These are phyloP conservation scores for Xylaria sp. DNA, from an alignment of 495 filamentous ascomycete species.

Conservation along the genomic window DNA sequence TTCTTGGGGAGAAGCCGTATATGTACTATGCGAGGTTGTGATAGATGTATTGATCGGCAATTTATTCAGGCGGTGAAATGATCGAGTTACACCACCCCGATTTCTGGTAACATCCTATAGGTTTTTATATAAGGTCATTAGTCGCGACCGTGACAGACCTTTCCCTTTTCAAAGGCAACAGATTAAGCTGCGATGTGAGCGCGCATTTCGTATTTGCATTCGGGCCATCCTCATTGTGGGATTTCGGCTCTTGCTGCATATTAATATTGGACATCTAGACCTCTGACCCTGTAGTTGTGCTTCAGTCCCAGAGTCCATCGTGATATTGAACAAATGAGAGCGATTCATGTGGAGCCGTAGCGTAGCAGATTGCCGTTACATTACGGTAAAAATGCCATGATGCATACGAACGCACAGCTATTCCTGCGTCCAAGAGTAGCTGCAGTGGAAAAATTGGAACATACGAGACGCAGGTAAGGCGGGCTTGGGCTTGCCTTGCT, in stretches of 20 bases:
- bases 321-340: slow-evolving; percentile 10
- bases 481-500: slow-evolving; percentile 7
- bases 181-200: background rate
- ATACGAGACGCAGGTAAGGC: background rate
- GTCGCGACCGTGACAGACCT: background rate
- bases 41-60: background rate
- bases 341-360: background rate
- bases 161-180: background rate
- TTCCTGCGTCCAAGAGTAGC: background rate
- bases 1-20: background rate
- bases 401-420: slow-evolving; percentile 10
- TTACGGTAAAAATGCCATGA: slow-evolving; percentile 10
- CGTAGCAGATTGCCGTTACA: slow-evolving; percentile 20
- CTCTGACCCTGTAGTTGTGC: background rate
- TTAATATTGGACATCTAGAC: slow-evolving; percentile 25
- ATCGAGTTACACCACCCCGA: slow-evolving; percentile 1
- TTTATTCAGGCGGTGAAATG: background rate
- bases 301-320: background rate
- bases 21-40: background rate
- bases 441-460: background rate
- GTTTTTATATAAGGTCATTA: slow-evolving; percentile 1
- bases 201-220: background rate
- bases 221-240: slow-evolving; percentile 16
- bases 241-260: slow-evolving; percentile 23
- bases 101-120: background rate